phyloP scores from a whole-genome alignment of 129 eudicot species.

The Helianthus tuberosus region DNA sequence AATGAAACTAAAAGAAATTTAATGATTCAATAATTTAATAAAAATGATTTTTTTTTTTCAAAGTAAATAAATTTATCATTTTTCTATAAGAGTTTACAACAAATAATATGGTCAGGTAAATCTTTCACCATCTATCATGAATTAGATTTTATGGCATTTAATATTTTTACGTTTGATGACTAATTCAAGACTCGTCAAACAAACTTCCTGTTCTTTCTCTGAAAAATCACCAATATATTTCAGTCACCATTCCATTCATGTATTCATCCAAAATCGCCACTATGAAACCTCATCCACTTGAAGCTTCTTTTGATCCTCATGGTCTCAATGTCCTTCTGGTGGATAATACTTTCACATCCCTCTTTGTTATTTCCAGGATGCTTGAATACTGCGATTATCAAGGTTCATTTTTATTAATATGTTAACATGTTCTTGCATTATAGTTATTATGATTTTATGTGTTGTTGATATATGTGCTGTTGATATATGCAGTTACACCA shows the following conservation, averaged over 20 bases:
- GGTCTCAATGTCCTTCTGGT: conserved; percentile 31
- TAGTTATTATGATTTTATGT: background rate
- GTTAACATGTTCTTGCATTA: background rate
- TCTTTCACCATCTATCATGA: too few species aligned
- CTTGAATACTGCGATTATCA: conserved; percentile 27
- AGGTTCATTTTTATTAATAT: background rate
- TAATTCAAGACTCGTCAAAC: conserved; percentile 14
- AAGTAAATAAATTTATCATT: too few species aligned
- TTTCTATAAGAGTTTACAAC: too few species aligned
- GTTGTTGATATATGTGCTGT: background rate
- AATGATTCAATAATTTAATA: too few species aligned
- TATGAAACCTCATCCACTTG: conserved; percentile 20
- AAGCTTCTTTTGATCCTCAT: conserved; percentile 24
- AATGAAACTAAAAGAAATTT: too few species aligned
- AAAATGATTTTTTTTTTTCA: too few species aligned
- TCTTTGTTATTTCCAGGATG: conserved; percentile 19
- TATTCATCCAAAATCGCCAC: background rate
- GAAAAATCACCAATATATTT: background rate
- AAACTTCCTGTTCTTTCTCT: conserved; percentile 13
- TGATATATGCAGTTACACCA: conserved; percentile 25
- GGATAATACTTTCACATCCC: conserved; percentile 26
- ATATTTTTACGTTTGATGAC: background rate
- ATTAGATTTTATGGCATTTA: background rate
- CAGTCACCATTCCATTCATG: background rate
- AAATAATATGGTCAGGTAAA: too few species aligned